Percentiles rank a stretch among this genome's conserved stretches.
These are phyloP conservation scores for Hsuehochloa calcarea DNA, from an alignment of 176 grass and related monocot genomes.

Conservation along the genomic window DNA sequence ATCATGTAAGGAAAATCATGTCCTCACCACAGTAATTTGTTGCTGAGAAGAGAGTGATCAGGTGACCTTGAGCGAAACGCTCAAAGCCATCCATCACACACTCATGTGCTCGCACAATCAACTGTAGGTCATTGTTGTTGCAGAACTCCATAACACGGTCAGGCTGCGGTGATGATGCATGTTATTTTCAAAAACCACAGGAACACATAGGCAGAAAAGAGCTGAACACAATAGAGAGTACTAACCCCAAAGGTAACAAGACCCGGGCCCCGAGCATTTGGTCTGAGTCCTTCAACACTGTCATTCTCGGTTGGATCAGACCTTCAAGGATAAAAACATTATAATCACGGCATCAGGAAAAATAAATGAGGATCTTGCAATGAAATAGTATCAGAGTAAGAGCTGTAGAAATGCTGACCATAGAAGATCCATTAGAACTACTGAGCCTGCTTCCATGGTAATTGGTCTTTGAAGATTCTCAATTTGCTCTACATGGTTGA, in stretches of 20 bases:
- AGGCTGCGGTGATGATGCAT: constrained; percentile 53
- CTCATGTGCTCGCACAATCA: constrained; percentile 93
- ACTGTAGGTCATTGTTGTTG: constrained; percentile 96
- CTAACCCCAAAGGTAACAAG: constrained; percentile 98
- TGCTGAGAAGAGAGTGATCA: constrained; percentile 98
- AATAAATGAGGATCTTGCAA: constrained; percentile 25
- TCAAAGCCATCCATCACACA: constrained; percentile 99
- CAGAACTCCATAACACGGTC: constrained; percentile 99
- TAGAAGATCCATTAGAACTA: constrained; percentile 99
- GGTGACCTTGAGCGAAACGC: constrained; percentile 96
- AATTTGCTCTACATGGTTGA: constrained; percentile 98
- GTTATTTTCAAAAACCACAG: constrained; percentile 3
- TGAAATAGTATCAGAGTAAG: constrained; percentile 1
- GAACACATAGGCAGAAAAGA: constrained; percentile 1
- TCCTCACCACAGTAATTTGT: constrained; percentile 95
- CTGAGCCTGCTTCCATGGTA: constrained; percentile 96
- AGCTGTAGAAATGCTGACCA: constrained; percentile 58
- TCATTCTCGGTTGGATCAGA: constrained; percentile 99
- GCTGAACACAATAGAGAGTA: constrained; percentile 16
- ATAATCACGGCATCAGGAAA: constrained; percentile 22
- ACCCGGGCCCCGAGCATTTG: constrained; percentile 95
- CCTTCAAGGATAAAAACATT: constrained; percentile 48
- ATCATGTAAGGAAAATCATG: not conserved
- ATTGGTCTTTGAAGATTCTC: constrained; percentile 93
- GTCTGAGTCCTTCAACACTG: constrained; percentile 90